Evolutionary conservation across 306 rosid species (phyloP).

Genomic region (Herpetospermum pedunculosum): DNA sequence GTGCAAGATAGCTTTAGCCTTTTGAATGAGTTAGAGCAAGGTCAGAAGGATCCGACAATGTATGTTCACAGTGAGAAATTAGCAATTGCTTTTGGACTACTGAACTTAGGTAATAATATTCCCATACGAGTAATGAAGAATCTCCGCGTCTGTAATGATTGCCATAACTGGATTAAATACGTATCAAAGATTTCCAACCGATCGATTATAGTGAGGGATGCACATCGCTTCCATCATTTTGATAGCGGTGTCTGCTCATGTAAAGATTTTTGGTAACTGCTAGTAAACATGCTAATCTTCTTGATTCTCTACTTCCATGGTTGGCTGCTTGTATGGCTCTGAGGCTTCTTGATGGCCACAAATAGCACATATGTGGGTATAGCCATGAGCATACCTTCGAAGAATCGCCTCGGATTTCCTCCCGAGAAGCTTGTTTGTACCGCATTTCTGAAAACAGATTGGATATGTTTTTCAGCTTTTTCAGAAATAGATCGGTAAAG

Average conservation of each 20-base stretch:
- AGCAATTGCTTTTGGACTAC: constrained; percentile 71
- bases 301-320: neutral
- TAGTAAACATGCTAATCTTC: neutral
- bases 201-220: constrained; percentile 59
- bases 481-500: neutral
- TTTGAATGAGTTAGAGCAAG: constrained; percentile 46
- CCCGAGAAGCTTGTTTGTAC: neutral
- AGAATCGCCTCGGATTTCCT: neutral
- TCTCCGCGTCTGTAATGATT: constrained; percentile 75
- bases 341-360: neutral
- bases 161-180: constrained; percentile 78
- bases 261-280: constrained; percentile 64
- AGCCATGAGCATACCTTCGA: neutral
- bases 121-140: constrained; percentile 67
- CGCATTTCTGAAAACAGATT: neutral
- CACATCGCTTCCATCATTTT: constrained; percentile 82
- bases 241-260: constrained; percentile 60
- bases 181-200: constrained; percentile 47
- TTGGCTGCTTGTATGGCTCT: neutral
- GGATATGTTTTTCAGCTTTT: neutral
- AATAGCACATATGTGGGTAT: neutral
- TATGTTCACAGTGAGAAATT: constrained; percentile 70
- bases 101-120: constrained; percentile 32
- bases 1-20: constrained; percentile 35
- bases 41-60: constrained; percentile 33